Percentiles rank a stretch among this genome's conserved stretches.
Conservation (phyloP, 306 rosid genomes). For the Leucaena leucocephala region DNA sequence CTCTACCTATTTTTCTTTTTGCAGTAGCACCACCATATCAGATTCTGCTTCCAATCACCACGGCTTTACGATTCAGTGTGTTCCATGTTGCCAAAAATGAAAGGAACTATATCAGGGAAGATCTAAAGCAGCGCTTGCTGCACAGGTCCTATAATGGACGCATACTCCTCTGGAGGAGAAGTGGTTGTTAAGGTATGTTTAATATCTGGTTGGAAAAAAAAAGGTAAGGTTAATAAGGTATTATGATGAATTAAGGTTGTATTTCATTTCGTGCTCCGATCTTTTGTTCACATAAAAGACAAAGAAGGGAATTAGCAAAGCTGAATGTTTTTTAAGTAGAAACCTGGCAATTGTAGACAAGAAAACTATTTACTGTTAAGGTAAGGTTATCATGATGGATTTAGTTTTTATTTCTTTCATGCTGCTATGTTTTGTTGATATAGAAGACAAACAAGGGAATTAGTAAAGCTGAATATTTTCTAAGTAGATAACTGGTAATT, state of each 20-base stretch:
- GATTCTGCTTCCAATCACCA: constrained; percentile 47
- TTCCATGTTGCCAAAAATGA: constrained; percentile 49
- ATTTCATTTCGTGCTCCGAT: constrained; percentile 4
- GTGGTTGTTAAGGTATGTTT: constrained; percentile 66
- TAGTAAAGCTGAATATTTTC: constrained; percentile 24
- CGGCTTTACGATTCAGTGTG: constrained; percentile 50
- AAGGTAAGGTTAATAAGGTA: background rate
- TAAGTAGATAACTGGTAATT: constrained; percentile 39
- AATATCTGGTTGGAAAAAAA: background rate
- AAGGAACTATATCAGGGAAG: constrained; percentile 67
- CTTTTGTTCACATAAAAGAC: constrained; percentile 47
- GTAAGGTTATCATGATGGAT: background rate
- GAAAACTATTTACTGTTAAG: constrained; percentile 73
- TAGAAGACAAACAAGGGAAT: constrained; percentile 44
- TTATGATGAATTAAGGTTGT: background rate
- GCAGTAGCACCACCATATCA: constrained; percentile 64
- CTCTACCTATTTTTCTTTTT: constrained; percentile 79
- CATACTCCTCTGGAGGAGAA: constrained; percentile 79
- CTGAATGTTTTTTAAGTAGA: constrained; percentile 30
- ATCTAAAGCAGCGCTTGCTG: constrained; percentile 83
- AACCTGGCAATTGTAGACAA: constrained; percentile 53
- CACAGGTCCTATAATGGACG: constrained; percentile 64
- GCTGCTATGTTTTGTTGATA: constrained; percentile 29
- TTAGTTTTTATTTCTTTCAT: background rate
- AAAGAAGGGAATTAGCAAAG: constrained; percentile 10